Evolutionary conservation across 202 grass and related monocot species (phyloP).

Genomic region (Setaria italica): DNA sequence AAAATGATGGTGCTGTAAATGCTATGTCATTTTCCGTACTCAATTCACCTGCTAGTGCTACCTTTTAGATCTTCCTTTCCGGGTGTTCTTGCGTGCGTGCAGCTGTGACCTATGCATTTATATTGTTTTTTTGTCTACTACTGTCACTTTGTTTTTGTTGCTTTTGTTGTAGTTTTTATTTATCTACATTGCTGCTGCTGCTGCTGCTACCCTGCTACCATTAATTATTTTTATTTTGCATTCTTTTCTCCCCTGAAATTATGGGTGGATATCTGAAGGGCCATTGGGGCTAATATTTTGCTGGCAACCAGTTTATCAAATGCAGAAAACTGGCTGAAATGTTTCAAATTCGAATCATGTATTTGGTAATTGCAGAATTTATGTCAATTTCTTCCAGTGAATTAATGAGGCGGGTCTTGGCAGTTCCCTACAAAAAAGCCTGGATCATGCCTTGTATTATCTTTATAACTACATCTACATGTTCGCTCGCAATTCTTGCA

Average conservation of each 20-base stretch:
- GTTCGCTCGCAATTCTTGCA: neutral
- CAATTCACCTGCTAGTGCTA: neutral
- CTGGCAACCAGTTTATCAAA: neutral
- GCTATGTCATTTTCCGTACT: conserved; percentile 33
- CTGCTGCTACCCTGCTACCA: neutral
- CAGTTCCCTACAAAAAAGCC: neutral
- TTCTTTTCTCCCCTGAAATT: neutral
- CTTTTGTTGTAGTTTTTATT: no score
- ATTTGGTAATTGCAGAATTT: neutral
- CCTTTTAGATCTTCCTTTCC: conserved; percentile 33
- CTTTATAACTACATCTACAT: neutral
- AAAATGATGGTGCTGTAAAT: neutral
- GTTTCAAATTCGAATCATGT: no score
- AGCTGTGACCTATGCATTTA: neutral
- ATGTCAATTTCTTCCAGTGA: neutral
- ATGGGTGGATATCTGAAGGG: neutral
- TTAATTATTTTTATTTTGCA: neutral
- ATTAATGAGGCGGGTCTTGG: neutral
- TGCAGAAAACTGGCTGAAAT: neutral
- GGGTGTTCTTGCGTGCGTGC: neutral
- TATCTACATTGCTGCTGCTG: no score
- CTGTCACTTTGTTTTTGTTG: no score
- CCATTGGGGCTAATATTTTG: neutral
- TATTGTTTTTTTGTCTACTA: neutral
- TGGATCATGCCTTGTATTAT: neutral